Conservation (phyloP, 148 eudicot species). For the Pouteria glomerata region DNA sequence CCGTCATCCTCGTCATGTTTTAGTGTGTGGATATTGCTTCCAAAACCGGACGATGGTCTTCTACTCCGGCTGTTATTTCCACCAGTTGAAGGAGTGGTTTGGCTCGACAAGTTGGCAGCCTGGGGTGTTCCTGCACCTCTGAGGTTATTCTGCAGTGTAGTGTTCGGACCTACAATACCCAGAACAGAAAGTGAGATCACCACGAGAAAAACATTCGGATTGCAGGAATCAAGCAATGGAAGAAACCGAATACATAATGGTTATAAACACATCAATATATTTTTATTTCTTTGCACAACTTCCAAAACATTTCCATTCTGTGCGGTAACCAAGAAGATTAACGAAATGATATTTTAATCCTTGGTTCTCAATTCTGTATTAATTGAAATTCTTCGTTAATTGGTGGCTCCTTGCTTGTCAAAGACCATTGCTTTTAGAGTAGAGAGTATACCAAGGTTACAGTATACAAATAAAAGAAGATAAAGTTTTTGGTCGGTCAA, state of each 20-base stretch:
- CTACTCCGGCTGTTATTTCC: slow-evolving; percentile 17
- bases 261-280: too few relatives aligned
- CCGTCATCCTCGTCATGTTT: slow-evolving; percentile 53
- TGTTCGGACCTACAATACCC: slow-evolving; percentile 25
- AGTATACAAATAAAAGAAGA: neutral
- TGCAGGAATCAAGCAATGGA: too few relatives aligned
- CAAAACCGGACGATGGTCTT: slow-evolving; percentile 27
- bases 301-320: too few relatives aligned
- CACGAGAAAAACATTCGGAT: neutral
- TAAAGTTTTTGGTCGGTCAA: too few relatives aligned
- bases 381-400: neutral
- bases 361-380: neutral
- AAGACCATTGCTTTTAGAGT: neutral
- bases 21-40: slow-evolving; percentile 58
- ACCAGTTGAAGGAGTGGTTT: slow-evolving; percentile 13
- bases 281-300: too few relatives aligned
- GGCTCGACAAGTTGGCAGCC: slow-evolving; percentile 15
- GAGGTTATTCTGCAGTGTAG: slow-evolving; percentile 23
- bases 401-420: neutral
- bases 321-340: too few relatives aligned
- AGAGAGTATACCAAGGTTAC: neutral
- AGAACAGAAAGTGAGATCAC: neutral
- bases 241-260: too few relatives aligned
- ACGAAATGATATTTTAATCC: too few relatives aligned
- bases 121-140: slow-evolving; percentile 20